Percentiles rank a stretch among this genome's conserved stretches.
Conservation (phyloP, 208 protist species). For the Acanthamoeba healyi region DNA sequence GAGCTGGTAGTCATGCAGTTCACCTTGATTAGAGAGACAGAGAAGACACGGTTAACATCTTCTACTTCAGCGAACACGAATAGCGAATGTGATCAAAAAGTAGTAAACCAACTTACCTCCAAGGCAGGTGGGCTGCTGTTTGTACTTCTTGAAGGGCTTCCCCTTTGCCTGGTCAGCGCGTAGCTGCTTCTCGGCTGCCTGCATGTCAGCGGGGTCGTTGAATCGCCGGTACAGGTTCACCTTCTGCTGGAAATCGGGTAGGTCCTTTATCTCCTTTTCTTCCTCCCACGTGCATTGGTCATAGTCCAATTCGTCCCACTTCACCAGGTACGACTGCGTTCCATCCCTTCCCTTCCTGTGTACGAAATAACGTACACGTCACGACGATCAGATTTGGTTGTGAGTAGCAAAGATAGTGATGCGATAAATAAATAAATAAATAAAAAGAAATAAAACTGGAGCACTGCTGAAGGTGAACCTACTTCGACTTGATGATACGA, state of each 20-base stretch:
- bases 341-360: constrained; percentile 38
- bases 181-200: constrained; percentile 16
- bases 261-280: constrained; percentile 38
- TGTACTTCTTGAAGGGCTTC: constrained; percentile 75
- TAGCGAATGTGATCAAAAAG: not conserved
- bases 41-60: too few species aligned
- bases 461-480: not conserved
- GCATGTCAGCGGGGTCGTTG: constrained; percentile 24
- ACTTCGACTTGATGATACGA: constrained; percentile 62
- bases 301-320: constrained; percentile 76
- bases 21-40: constrained; percentile 57
- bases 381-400: too few species aligned
- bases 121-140: constrained; percentile 62
- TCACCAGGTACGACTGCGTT: constrained; percentile 66
- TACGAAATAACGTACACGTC: not conserved
- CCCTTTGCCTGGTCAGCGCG: not conserved
- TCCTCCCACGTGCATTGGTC: constrained; percentile 70
- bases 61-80: not conserved
- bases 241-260: constrained; percentile 65
- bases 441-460: not conserved
- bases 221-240: constrained; percentile 10
- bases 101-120: not conserved
- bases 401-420: too few species aligned
- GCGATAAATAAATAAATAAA: too few species aligned
- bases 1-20: constrained; percentile 92